phyloP scores from a whole-genome alignment of 495 filamentous ascomycete species.

The Glutinoglossum americanum region DNA sequence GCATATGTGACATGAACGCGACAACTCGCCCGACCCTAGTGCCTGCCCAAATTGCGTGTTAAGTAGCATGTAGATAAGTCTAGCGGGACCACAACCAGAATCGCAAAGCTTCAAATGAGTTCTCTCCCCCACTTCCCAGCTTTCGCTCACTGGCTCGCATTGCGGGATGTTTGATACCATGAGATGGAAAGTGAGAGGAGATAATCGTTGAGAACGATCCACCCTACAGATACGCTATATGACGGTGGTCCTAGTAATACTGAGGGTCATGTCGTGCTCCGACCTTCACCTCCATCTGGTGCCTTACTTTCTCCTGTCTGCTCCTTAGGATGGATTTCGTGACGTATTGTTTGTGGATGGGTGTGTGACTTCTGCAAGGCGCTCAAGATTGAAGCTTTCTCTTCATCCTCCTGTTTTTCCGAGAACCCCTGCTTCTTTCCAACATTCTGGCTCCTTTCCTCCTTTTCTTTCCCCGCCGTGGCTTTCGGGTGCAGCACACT shows the following conservation, averaged over 20 bases:
- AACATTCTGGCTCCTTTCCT: background rate
- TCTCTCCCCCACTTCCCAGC: no score
- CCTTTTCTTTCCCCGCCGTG: slow-evolving; percentile 3
- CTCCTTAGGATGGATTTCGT: background rate
- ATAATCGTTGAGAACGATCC: no score
- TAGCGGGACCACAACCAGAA: no score
- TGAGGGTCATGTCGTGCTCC: background rate
- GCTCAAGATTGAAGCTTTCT: background rate
- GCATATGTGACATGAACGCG: no score
- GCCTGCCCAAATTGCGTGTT: no score
- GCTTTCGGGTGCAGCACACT: background rate
- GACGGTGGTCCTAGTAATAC: background rate
- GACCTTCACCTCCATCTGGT: background rate
- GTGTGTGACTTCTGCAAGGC: background rate
- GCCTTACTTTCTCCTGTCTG: background rate
- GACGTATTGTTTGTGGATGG: background rate
- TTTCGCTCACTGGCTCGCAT: no score
- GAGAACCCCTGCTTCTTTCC: background rate
- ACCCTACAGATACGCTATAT: no score
- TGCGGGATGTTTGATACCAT: no score
- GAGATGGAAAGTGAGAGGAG: background rate
- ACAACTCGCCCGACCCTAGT: no score
- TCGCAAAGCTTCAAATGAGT: no score
- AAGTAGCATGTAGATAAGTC: no score
- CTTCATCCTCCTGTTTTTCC: background rate